Base-by-base conservation (phyloP, 371 early-diverging fungal genomes). In the Parasitella parasitica region DNA sequence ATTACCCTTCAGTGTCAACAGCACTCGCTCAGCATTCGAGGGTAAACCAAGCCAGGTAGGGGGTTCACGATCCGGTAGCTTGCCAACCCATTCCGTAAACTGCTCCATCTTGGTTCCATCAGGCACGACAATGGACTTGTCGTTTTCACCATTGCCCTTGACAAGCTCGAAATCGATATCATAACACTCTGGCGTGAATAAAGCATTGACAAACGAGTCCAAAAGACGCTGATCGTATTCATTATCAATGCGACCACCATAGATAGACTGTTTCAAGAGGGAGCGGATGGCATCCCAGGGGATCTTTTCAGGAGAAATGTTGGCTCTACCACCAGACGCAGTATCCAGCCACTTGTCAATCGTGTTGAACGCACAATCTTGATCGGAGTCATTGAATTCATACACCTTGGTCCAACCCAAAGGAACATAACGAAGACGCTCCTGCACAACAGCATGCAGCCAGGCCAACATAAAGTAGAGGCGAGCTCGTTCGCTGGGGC, bases 371-470 rank as follows among this genome's bases (percentile, higher is more conserved):
- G 95, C 97, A 72, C 93, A 94, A 34, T 94, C 94, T 73, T 92
- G 90, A 77, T 99, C 99, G 2, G 98, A 91, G 59, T 99, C 99
- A 71, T 95, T 97, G 74, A 99, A 99, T 69, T 98, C 99, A 68
- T 98, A 98, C 0, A 80, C 66, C 80, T 96, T 97, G 13, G 97
- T 91, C 99, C 99, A 99, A 27, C 99, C 99, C 27, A 99, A 76
- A 39, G 99, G 99, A 3, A 91, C 92, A 75, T 98, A 97, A 4
- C 97, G 91, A 27, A 97, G 80, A 61, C 99, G 93, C 76, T 98
- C 99, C 70, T 94, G 85, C 2, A 97, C 88, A 22, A 97, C 84
- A 3, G 97, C 91, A 76, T 99, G 98, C 28, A 98, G 75, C 99
- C 99, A 98, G 4, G 97, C 92, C 38, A 98, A 80, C 80, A 97